A percentile compares a stretch with the other conserved stretches of the same genome.
These are phyloP conservation scores for Helminthosporium solani DNA, from an alignment of 2,329 filamentous ascomycete genomes.

Conservation along the genomic window DNA sequence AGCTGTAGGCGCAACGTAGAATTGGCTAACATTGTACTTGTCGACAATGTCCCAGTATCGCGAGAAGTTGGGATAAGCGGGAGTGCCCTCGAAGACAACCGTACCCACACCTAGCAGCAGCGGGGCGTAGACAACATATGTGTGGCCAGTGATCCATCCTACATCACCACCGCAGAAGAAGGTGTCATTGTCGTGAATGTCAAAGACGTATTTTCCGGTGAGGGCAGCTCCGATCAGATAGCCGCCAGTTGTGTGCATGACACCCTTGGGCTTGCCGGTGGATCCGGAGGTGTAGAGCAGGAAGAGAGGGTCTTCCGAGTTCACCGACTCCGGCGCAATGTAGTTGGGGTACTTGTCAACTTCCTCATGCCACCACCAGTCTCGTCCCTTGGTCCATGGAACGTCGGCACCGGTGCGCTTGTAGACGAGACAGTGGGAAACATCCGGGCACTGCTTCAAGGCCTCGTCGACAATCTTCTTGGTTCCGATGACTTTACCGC, in stretches of 20 bases:
- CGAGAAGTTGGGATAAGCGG: constrained; percentile 95
- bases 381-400: constrained; percentile 83
- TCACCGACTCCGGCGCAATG: constrained; percentile 84
- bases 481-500: constrained; percentile 93
- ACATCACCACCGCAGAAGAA: constrained; percentile 99
- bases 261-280: constrained; percentile 97
- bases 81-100: constrained; percentile 96
- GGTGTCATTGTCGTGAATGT: constrained; percentile 88
- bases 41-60: constrained; percentile 99
- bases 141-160: constrained; percentile 98
- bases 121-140: constrained; percentile 96
- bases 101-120: constrained; percentile 90
- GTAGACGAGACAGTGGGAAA: constrained; percentile 83
- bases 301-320: constrained; percentile 94
- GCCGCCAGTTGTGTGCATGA: constrained; percentile 95
- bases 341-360: constrained; percentile 95
- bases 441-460: constrained; percentile 89
- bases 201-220: constrained; percentile 98
- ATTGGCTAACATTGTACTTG: constrained; percentile 92
- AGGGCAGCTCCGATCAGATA: constrained; percentile 91
- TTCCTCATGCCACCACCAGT: constrained; percentile 99
- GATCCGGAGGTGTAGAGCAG: constrained; percentile 97
- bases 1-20: constrained; percentile 96
- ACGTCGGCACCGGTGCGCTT: constrained; percentile 93
- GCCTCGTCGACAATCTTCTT: constrained; percentile 99